phyloP scores from a whole-genome alignment of 805 yeast species.

The Candida gorgasii region DNA sequence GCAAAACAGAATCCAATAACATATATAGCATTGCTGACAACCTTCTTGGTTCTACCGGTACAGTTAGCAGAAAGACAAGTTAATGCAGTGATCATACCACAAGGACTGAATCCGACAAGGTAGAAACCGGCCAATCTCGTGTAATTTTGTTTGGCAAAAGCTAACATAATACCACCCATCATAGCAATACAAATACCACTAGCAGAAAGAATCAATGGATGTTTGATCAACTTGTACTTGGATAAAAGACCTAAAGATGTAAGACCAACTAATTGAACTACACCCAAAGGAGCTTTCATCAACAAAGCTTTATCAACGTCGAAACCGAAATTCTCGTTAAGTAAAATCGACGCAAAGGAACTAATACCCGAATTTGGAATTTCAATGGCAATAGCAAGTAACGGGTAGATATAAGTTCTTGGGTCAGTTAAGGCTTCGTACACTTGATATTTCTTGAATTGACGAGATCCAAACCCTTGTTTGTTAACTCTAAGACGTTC shows the following conservation, averaged over 20 bases:
- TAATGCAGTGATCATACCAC: slow-evolving; percentile 28
- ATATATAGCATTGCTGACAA: slow-evolving; percentile 44
- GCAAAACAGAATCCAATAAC: slow-evolving; percentile 55
- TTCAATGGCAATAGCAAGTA: slow-evolving; percentile 23
- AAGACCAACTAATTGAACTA: slow-evolving; percentile 43
- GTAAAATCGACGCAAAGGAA: slow-evolving; percentile 32
- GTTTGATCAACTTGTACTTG: slow-evolving; percentile 9
- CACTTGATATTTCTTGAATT: slow-evolving; percentile 38
- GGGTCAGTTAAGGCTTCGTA: slow-evolving; percentile 35
- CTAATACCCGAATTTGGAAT: slow-evolving; percentile 40
- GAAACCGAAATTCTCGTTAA: slow-evolving; percentile 25
- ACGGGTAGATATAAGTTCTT: slow-evolving; percentile 34
- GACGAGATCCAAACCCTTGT: slow-evolving; percentile 43
- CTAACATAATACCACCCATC: slow-evolving; percentile 38
- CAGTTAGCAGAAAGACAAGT: slow-evolving; percentile 47
- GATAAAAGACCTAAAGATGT: slow-evolving; percentile 23
- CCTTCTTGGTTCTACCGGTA: slow-evolving; percentile 60
- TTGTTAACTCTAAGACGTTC: slow-evolving; percentile 32
- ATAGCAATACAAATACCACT: slow-evolving; percentile 23
- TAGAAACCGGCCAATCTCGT: slow-evolving; percentile 31
- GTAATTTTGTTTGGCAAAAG: slow-evolving; percentile 35
- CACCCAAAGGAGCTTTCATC: slow-evolving; percentile 50
- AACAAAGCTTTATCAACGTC: slow-evolving; percentile 36
- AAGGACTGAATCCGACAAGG: slow-evolving; percentile 30
- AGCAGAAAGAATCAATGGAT: slow-evolving; percentile 19